Percentiles rank a stretch among this genome's conserved stretches.
phyloP scores from a whole-genome alignment of 805 yeast genomes.

The Cyberlindnera meyerae region DNA sequence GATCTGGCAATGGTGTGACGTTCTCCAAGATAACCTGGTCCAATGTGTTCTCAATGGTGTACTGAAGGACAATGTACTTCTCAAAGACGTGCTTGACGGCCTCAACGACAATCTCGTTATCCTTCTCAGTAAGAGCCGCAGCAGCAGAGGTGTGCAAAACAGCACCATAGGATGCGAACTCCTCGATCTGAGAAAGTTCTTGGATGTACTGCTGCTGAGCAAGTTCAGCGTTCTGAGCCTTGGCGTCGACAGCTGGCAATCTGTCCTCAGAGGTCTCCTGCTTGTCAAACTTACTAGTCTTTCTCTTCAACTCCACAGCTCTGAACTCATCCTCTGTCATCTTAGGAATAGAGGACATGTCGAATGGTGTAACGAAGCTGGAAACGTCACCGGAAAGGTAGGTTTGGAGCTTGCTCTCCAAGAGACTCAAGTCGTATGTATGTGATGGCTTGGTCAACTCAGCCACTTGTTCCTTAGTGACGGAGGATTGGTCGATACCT shows the following conservation, averaged over 20 bases:
- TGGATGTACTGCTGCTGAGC: slow-evolving; percentile 63
- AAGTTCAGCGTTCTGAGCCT: slow-evolving; percentile 29
- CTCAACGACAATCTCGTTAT: slow-evolving; percentile 86
- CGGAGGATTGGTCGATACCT: slow-evolving; percentile 28
- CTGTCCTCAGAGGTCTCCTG: slow-evolving; percentile 14
- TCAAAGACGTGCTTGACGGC: slow-evolving; percentile 81
- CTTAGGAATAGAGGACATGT: slow-evolving; percentile 61
- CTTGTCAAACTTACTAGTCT: slow-evolving; percentile 34
- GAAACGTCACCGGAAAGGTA: slow-evolving; percentile 51
- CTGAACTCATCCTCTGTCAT: slow-evolving; percentile 63
- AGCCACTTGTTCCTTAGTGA: slow-evolving; percentile 32
- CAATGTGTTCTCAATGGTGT: slow-evolving; percentile 78
- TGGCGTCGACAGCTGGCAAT: slow-evolving; percentile 9
- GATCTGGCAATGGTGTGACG: slow-evolving; percentile 64
- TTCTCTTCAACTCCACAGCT: slow-evolving; percentile 56
- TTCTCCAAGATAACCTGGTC: slow-evolving; percentile 71
- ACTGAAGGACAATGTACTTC: slow-evolving; percentile 71
- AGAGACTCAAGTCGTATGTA: slow-evolving; percentile 65
- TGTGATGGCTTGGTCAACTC: slow-evolving; percentile 62
- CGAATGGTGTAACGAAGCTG: slow-evolving; percentile 54
- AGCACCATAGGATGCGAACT: slow-evolving; percentile 67
- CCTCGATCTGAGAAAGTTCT: slow-evolving; percentile 66
- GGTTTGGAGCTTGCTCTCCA: slow-evolving; percentile 70
- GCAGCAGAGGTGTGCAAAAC: slow-evolving; percentile 65
- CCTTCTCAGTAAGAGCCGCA: slow-evolving; percentile 78